A percentile compares a stretch with the other conserved stretches of the same genome.
These are phyloP conservation scores for Kalmusia sp. DNA, from an alignment of 2,329 filamentous ascomycete genomes.

Conservation along the genomic window DNA sequence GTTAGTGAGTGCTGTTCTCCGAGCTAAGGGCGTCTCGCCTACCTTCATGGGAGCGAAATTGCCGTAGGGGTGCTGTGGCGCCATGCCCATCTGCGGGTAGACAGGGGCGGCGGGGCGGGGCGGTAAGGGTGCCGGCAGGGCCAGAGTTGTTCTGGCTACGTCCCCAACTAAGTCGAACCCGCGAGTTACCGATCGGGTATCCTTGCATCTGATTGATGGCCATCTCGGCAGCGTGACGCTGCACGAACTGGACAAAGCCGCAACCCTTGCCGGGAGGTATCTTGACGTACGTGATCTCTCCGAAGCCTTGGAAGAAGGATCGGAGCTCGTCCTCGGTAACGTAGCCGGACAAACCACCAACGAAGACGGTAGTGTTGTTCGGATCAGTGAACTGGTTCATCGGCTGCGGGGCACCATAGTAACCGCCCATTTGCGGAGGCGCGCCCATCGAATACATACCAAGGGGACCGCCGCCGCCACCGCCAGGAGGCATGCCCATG, in stretches of 20 bases:
- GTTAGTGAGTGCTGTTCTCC: constrained; percentile 15
- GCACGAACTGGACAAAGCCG: constrained; percentile 98
- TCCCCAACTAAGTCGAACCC: constrained; percentile 96
- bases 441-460: constrained; percentile 75
- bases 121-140: constrained; percentile 92
- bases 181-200: constrained; percentile 98
- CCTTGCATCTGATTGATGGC: constrained; percentile 99
- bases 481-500: constrained; percentile 59
- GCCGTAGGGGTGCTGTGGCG: constrained; percentile 67
- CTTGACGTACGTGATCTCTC: constrained; percentile 99
- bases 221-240: constrained; percentile 99
- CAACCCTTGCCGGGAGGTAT: constrained; percentile 99
- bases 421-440: constrained; percentile 70
- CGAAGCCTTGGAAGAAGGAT: constrained; percentile 99
- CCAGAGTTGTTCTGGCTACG: constrained; percentile 99
- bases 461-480: constrained; percentile 52
- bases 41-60: constrained; percentile 75
- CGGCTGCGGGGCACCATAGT: constrained; percentile 69
- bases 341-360: constrained; percentile 94
- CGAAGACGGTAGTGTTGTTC: constrained; percentile 99
- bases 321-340: constrained; percentile 99
- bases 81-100: constrained; percentile 74
- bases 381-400: constrained; percentile 99
- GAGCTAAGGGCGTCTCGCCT: constrained; percentile 20
- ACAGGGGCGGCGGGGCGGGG: constrained; percentile 84